Base-by-base conservation (phyloP, 2,329 filamentous ascomycete species). In the Aspergillus pseudoglaucus region DNA sequence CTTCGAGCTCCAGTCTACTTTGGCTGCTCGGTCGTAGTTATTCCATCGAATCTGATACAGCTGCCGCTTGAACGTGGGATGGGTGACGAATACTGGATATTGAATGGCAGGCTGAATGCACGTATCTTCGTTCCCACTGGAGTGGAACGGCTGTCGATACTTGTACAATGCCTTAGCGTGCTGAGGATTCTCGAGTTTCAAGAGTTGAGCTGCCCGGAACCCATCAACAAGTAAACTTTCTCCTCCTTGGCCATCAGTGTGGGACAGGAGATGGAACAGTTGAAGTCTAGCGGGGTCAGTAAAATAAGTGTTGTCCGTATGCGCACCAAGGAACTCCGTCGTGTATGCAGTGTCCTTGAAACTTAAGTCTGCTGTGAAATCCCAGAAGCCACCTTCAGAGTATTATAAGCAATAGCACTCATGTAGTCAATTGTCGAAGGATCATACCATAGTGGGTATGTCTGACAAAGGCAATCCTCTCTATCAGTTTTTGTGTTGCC, bases 231-330 rank as follows among this genome's bases (percentile, higher is more conserved):
- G 81, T 0, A 94, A 75, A 0, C 85, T 90, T 45, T 82, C 76
- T 5, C 93, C 93, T 8, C 91, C 93, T 9, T 56, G 48, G 8
- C 73, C 49, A 56, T 68, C 48, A 6, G 83, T 85, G 65, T 94
- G 88, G 0, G 88, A 93, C 23, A 97, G 79, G 42, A 96, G 75
- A 63, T 98, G 93, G 68, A 98, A 94, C 22, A 93, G 83, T 66
- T 98, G 93, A 30, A 98, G 78, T 8, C 91, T 89, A 2, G 88
- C 84, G 0, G 93, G 91, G 53, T 97, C 91, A 18, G 83, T 90
- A 71, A 97, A 97, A 69, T 98, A 97, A 1, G 91, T 95, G 6
- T 82, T 97, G 70, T 98, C 93, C 1, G 91, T 97, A 68, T 98
- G 93, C 1, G 87, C 85, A 17, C 83, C 81, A 2, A 98, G 79